Conservation (phyloP, 495 filamentous ascomycete genomes). For the Aspergillus sparsus region DNA sequence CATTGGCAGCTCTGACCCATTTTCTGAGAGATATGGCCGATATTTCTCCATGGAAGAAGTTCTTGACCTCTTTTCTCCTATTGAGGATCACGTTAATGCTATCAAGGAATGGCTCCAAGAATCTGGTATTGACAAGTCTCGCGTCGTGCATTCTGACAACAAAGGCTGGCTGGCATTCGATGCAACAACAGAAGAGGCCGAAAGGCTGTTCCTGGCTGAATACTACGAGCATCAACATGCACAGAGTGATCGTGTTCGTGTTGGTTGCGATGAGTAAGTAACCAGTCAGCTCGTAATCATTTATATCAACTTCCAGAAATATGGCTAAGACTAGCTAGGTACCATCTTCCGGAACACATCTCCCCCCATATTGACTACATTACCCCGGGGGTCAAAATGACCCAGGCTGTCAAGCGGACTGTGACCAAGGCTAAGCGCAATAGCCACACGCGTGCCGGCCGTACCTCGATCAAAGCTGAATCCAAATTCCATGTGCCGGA, state of each 20-base stretch:
- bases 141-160: constrained; percentile 50
- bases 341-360: constrained; percentile 54
- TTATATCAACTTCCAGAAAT: background rate
- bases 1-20: constrained; percentile 33
- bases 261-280: constrained; percentile 49
- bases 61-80: constrained; percentile 53
- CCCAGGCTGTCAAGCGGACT: constrained; percentile 30
- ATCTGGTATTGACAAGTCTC: constrained; percentile 50
- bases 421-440: constrained; percentile 26
- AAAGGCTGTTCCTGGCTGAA: constrained; percentile 57
- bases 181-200: constrained; percentile 56
- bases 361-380: constrained; percentile 58
- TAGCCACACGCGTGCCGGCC: constrained; percentile 13
- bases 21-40: constrained; percentile 54
- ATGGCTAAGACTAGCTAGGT: constrained; percentile 32
- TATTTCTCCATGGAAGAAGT: constrained; percentile 57
- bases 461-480: constrained; percentile 13
- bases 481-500: constrained; percentile 43
- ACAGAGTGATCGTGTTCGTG: constrained; percentile 41
- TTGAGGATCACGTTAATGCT: constrained; percentile 42
- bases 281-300: background rate
- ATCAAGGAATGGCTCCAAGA: constrained; percentile 47
- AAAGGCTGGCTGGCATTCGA: constrained; percentile 60
- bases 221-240: constrained; percentile 59
- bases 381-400: constrained; percentile 56